Base-by-base conservation (phyloP, 2,329 filamentous ascomycete genomes). In the Zasmidium angulare region DNA sequence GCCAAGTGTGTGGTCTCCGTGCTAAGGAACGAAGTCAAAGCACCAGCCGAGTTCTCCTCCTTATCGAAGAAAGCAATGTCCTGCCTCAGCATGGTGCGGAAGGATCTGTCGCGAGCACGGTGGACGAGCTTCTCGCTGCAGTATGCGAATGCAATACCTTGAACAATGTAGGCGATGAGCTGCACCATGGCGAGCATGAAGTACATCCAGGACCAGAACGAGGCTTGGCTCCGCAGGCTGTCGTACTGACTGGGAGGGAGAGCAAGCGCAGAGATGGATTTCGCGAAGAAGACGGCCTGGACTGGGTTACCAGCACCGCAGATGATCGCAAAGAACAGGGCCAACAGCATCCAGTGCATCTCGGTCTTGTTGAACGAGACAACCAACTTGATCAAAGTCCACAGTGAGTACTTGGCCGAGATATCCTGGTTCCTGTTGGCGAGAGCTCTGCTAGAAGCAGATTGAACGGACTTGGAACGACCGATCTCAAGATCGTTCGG, bases 21-120 rank as follows among this genome's bases (percentile, higher is more conserved):
- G 1, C 90, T 93, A 12, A 97, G 79, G 77, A 96, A 95, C 0
- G 89, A 91, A 0, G 92, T 96, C 68, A 99, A 79, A 0, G 92
- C 89, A 65, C 95, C 95, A 6, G 91, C 88, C 6, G 89, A 92
- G 73, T 98, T 96, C 74, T 95, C 89, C 63, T 96, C 90, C 48
- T 82, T 83, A 74, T 98, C 95, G 68, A 97, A 99, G 75, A 93
- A 98, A 24, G 86, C 81, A 59, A 98, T 93, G 63, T 98, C 95
- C 75, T 98, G 93, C 64, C 93, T 89, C 53, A 98, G 85, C 79
- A 98, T 91, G 22, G 88, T 83, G 29, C 93, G 84, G 80, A 99
- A 97, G 6, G 92, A 89, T 58, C 81, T 82, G 74, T 95, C 87
- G 67, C 95, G 86, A 1, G 93, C 91, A 20, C 91, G 87, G 72